Evolutionary conservation across 495 filamentous ascomycete genomes (phyloP), one percentile per base, ranked within the genome.

Genomic region (Aspergillus baeticus): DNA sequence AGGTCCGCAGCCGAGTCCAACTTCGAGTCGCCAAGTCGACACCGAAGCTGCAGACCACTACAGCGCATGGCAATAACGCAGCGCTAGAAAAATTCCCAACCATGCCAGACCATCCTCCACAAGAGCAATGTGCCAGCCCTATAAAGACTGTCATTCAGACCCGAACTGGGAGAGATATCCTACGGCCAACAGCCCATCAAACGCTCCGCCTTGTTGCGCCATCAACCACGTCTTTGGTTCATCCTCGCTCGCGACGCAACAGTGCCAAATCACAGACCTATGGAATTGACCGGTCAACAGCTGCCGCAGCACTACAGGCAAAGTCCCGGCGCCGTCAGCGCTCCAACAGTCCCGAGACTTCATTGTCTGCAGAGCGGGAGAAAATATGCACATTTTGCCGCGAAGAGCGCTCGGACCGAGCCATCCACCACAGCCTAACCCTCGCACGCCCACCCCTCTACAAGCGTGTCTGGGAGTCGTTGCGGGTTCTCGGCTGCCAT

Each of bases 1-100:
- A 77, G 55, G 74, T 77, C n/a, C 75, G 75, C 33, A 78, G 75
- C 45, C 68, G 70, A 8, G 74, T 76, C 4, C 75, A 78, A 57
- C 66, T 78, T 4, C 70, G 74, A 22, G 70, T 68, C 6, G 75
- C 75, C 48, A 77, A 75, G 59, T 78, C 75, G 0, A 68, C 74
- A 6, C 72, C 73, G 8, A 69, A 65, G 51, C 65, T 77, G 21
- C 63, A 71, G 35, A 63, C 64, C 11, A 35, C 45, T 6, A 51
- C 18, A 13, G n/a, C 44, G 4, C 21, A 33, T 6, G 21, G 20
- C 51, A 58, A 21, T 31, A 43, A 51, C 63, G n/a, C 36, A 43
- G 10, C 36, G 1, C 45, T 64, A 0, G 74, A 74, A 49, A 63
- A 63, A 7, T 74, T 74, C 41, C 72, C 71, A 1, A 63, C 65